phyloP scores from a whole-genome alignment of 257 asterid species.

The Penstemon newberryi region DNA sequence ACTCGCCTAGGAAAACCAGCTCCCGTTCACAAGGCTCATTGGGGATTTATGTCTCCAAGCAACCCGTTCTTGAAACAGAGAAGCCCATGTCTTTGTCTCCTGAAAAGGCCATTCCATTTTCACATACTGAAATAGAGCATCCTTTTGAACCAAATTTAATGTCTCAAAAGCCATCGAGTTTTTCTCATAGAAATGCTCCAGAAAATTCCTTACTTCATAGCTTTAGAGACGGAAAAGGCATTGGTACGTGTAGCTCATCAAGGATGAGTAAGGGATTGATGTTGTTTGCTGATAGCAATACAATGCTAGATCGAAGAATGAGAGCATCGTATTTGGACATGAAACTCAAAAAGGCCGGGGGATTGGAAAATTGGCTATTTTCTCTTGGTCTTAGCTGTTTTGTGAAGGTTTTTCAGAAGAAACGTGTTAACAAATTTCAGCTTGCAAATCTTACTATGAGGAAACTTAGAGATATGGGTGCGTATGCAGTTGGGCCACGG shows the following conservation, averaged over 20 bases:
- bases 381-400: constrained; percentile 76
- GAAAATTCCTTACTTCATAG: constrained; percentile 37
- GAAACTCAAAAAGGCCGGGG: constrained; percentile 74
- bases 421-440: constrained; percentile 59
- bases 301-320: constrained; percentile 50
- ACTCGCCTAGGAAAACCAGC: constrained; percentile 31
- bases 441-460: constrained; percentile 75
- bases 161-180: constrained; percentile 33
- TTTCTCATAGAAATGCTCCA: constrained; percentile 31
- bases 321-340: constrained; percentile 59
- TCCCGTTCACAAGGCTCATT: constrained; percentile 30
- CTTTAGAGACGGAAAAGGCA: constrained; percentile 24
- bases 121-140: constrained; percentile 20
- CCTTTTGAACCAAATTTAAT: constrained; percentile 40
- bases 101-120: constrained; percentile 28
- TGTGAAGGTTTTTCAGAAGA: constrained; percentile 55
- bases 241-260: constrained; percentile 27
- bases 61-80: constrained; percentile 41
- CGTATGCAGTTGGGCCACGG: constrained; percentile 82
- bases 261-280: constrained; percentile 36
- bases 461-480: constrained; percentile 90
- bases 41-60: constrained; percentile 29
- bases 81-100: constrained; percentile 40
- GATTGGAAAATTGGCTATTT: constrained; percentile 78
- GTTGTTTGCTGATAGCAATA: constrained; percentile 38